phyloP scores from a whole-genome alignment of 768 basidiomycete genomes.

The Sporobolomyces phaffii region DNA sequence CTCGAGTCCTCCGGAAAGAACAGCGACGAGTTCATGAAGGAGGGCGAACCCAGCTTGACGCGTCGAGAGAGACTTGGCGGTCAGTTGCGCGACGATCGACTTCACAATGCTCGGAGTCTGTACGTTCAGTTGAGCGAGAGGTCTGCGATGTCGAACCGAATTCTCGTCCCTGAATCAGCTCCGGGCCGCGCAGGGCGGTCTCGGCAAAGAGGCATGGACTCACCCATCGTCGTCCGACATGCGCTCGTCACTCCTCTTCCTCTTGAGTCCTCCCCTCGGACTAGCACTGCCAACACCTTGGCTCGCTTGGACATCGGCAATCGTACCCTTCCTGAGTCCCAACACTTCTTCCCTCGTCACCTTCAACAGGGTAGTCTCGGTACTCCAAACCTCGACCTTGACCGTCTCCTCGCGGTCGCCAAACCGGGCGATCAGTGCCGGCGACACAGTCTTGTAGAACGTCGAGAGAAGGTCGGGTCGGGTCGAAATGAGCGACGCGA shows the following conservation, averaged over 20 bases:
- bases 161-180: too few species aligned
- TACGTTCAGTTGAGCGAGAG: conserved; percentile 61
- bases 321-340: not conserved
- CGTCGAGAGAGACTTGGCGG: conserved; percentile 68
- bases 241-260: conserved; percentile 56
- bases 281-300: not conserved
- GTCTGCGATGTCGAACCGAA: conserved; percentile 48
- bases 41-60: conserved; percentile 81
- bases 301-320: not conserved
- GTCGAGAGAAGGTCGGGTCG: conserved; percentile 76
- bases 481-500: conserved; percentile 76
- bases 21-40: conserved; percentile 65
- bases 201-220: too few species aligned
- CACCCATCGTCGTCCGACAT: conserved; percentile 62
- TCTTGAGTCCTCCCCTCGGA: conserved; percentile 43
- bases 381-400: conserved; percentile 81
- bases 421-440: conserved; percentile 81
- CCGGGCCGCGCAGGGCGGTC: too few species aligned
- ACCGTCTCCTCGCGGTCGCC: conserved; percentile 94
- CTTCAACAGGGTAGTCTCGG: conserved; percentile 71
- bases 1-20: conserved; percentile 76
- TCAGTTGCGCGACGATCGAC: conserved; percentile 74
- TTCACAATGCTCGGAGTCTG: conserved; percentile 76
- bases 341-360: conserved; percentile 60
- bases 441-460: conserved; percentile 78